Evolutionary conservation across 2,329 filamentous ascomycete genomes (phyloP).

Genomic region (Amylocarpus encephaloides): DNA sequence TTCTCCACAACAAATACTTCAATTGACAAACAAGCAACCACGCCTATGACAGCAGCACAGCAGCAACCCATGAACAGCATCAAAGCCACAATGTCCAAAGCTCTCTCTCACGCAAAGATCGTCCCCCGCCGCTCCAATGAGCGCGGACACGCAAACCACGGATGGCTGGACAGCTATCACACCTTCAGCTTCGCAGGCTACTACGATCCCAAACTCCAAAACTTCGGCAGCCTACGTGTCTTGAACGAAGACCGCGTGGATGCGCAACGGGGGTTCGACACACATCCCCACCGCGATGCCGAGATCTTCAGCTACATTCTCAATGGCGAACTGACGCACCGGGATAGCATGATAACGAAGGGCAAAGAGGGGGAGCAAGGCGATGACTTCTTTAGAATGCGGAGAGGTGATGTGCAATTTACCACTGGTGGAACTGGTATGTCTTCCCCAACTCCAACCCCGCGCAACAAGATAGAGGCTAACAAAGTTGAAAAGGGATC

Average conservation of each 20-base stretch:
- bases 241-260: conserved; percentile 85
- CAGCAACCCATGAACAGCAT: conserved; percentile 23
- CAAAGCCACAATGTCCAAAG: conserved; percentile 51
- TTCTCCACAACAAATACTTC: conserved; percentile 5
- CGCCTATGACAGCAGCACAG: conserved; percentile 22
- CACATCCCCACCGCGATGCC: conserved; percentile 78
- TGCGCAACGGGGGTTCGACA: conserved; percentile 70
- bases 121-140: conserved; percentile 64
- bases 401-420: conserved; percentile 80
- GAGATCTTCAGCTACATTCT: conserved; percentile 88
- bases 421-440: conserved; percentile 75
- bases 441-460: conserved; percentile 8
- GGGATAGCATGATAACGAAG: conserved; percentile 76
- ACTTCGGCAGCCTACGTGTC: conserved; percentile 72
- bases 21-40: conserved; percentile 4
- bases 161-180: conserved; percentile 84
- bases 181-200: conserved; percentile 75
- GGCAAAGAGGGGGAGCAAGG: conserved; percentile 47
- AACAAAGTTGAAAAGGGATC: conserved; percentile 43
- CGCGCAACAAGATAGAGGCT: conserved; percentile 9
- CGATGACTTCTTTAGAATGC: conserved; percentile 64
- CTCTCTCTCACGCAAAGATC: conserved; percentile 64
- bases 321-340: conserved; percentile 79
- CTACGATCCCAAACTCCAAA: conserved; percentile 51
- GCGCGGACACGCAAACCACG: conserved; percentile 73